phyloP scores from a whole-genome alignment of 2,329 filamentous ascomycete genomes.

The Biscogniauxia mediterranea region DNA sequence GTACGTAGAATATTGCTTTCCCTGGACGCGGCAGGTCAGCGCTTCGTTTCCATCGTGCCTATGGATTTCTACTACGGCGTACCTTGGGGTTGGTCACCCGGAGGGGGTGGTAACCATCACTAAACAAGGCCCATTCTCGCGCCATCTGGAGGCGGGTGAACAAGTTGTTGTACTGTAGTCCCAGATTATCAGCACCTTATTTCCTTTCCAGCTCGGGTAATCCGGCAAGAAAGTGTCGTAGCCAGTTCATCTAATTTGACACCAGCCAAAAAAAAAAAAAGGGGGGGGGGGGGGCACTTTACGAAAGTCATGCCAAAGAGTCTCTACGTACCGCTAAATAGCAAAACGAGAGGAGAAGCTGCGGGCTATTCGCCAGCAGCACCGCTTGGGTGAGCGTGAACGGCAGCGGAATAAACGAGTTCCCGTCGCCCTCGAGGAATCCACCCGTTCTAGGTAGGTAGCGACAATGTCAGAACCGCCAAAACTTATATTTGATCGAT shows the following conservation, averaged over 20 bases:
- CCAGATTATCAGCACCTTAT: not conserved
- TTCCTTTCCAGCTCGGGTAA: not conserved
- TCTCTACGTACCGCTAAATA: slow-evolving; percentile 30
- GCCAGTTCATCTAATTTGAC: not conserved
- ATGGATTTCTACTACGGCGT: not conserved
- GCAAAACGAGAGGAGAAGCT: slow-evolving; percentile 37
- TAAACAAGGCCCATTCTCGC: slow-evolving; percentile 40
- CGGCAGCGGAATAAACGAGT: not conserved
- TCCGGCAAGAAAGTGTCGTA: not conserved
- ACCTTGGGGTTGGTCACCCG: slow-evolving; percentile 32
- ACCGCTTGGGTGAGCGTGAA: slow-evolving; percentile 6
- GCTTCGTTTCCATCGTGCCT: not conserved
- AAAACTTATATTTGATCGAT: no score
- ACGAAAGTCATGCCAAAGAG: not conserved
- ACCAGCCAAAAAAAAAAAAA: not conserved
- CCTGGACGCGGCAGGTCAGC: slow-evolving; percentile 3
- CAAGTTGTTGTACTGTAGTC: slow-evolving; percentile 33
- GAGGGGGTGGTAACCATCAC: slow-evolving; percentile 24
- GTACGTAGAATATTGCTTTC: slow-evolving; percentile 33
- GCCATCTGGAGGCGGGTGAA: slow-evolving; percentile 41
- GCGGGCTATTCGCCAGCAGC: slow-evolving; percentile 35
- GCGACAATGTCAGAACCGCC: not conserved
- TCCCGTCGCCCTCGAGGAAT: slow-evolving; percentile 5
- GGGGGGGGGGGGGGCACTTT: not conserved
- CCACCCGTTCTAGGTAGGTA: not conserved